These are phyloP conservation scores for Diaporthe batatas DNA, from an alignment of 2,329 filamentous ascomycete genomes.

Conservation along the genomic window DNA sequence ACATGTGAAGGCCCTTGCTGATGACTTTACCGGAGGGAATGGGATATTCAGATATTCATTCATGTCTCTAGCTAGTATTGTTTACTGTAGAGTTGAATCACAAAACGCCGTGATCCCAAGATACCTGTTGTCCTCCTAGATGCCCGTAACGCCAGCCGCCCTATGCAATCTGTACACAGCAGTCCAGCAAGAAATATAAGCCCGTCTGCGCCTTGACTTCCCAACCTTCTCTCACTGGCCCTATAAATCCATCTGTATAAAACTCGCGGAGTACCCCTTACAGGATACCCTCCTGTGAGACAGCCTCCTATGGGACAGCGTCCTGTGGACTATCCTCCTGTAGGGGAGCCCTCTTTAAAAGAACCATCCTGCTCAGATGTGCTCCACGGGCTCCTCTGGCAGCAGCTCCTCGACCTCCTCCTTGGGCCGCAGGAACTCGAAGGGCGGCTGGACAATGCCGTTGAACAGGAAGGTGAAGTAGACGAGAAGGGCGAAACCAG, in stretches of 20 bases:
- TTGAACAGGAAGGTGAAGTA: constrained; percentile 99
- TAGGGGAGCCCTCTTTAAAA: too few relatives aligned
- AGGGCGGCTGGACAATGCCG: constrained; percentile 86
- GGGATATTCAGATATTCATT: not conserved
- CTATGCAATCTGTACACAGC: constrained; percentile 36
- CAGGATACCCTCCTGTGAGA: too few relatives aligned
- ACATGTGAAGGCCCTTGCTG: not conserved
- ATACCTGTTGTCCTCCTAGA: constrained; percentile 1
- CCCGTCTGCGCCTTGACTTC: not conserved
- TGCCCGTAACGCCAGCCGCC: constrained; percentile 30
- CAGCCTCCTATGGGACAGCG: too few relatives aligned
- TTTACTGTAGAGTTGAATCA: not conserved
- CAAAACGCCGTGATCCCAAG: constrained; percentile 4
- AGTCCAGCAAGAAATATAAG: constrained; percentile 1
- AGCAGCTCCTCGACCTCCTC: constrained; percentile 74
- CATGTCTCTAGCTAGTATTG: not conserved
- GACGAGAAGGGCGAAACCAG: constrained; percentile 88
- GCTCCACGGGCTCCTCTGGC: constrained; percentile 88
- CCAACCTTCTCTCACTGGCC: not conserved
- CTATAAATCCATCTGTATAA: not conserved
- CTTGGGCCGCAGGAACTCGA: constrained; percentile 73
- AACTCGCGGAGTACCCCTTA: not conserved
- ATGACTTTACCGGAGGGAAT: not conserved
- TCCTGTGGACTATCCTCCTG: too few relatives aligned
- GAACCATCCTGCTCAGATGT: constrained; percentile 53